A percentile compares a stretch with the other conserved stretches of the same genome.
Evolutionary conservation across 2,329 filamentous ascomycete species (phyloP).

Genomic region (Talaromyces sp.): DNA sequence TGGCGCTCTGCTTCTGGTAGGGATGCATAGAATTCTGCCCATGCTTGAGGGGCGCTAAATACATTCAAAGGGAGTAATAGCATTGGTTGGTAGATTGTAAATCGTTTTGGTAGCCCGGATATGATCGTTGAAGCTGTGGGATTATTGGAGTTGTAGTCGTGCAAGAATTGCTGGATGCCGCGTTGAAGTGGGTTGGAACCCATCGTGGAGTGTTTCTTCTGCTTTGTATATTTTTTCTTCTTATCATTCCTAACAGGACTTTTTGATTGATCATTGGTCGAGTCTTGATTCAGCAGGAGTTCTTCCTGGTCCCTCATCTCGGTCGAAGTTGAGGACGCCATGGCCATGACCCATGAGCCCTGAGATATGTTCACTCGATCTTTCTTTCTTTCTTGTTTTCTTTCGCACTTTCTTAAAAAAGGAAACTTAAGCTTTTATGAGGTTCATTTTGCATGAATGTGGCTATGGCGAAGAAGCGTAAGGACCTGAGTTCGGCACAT

Average conservation of each 20-base stretch:
- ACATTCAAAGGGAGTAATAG: constrained; percentile 51
- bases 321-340: background rate
- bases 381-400: too few relatives aligned
- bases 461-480: background rate
- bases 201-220: constrained; percentile 10
- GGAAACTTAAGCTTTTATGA: background rate
- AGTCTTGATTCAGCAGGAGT: background rate
- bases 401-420: background rate
- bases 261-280: background rate
- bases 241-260: background rate
- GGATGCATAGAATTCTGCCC: constrained; percentile 25
- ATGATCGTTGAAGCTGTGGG: background rate
- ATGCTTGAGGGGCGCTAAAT: constrained; percentile 31
- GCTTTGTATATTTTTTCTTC: background rate
- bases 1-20: constrained; percentile 27
- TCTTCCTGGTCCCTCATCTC: background rate
- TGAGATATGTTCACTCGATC: too few relatives aligned
- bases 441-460: background rate
- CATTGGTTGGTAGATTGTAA: constrained; percentile 54
- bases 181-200: constrained; percentile 27
- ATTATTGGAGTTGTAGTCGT: constrained; percentile 17
- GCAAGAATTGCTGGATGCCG: constrained; percentile 29
- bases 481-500: background rate
- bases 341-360: background rate
- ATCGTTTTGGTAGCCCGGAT: constrained; percentile 39